Conservation (phyloP, 2,329 filamentous ascomycete species). For the Ascochyta viciae-villosae region DNA sequence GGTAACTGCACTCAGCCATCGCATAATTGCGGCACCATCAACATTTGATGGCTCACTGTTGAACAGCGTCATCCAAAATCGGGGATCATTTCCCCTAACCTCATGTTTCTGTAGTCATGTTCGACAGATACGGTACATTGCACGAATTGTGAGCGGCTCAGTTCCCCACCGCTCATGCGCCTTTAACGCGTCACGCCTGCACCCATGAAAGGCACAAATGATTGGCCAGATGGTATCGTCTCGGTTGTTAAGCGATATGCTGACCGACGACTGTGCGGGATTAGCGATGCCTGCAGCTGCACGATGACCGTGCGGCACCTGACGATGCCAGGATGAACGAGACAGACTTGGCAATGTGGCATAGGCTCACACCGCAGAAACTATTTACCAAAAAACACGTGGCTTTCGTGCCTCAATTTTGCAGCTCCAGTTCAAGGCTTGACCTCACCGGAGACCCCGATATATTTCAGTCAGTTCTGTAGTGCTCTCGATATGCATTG, state of each 20-base stretch:
- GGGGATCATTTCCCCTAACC: too few species aligned
- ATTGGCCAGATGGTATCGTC: neutral
- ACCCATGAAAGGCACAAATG: neutral
- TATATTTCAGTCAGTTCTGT: neutral
- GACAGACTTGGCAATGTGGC: neutral
- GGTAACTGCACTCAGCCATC: neutral
- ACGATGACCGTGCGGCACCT: neutral
- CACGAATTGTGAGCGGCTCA: neutral
- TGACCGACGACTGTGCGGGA: neutral
- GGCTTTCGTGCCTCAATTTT: neutral
- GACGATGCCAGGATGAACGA: neutral
- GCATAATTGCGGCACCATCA: neutral
- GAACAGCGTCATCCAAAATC: neutral
- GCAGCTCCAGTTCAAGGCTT: neutral
- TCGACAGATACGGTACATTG: neutral
- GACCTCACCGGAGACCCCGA: neutral
- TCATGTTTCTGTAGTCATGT: neutral
- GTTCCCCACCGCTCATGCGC: neutral
- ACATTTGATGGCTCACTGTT: neutral
- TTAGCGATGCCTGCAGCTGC: slow-evolving; percentile 7
- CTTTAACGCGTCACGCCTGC: neutral
- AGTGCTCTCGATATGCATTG: neutral
- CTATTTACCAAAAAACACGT: neutral
- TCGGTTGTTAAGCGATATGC: neutral
- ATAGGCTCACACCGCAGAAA: neutral